Evolutionary conservation across 257 asterid species (phyloP), one percentile per base, ranked within the genome.

Genomic region (Penstemon eatonii): DNA sequence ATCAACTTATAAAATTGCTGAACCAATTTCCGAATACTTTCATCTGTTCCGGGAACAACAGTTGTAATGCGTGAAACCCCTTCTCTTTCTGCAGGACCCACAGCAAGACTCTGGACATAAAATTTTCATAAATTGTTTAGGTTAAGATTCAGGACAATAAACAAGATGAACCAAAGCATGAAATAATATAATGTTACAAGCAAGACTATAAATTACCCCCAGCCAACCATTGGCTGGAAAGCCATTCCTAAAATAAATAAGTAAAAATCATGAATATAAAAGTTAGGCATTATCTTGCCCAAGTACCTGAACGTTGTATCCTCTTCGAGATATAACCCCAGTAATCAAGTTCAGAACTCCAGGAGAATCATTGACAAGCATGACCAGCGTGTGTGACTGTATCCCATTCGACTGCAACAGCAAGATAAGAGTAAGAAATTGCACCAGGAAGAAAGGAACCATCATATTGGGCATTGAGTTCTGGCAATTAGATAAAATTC

Each of bases 11-110:
- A 63, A 63, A 91, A 81, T 61, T 91, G 97, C 72, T 87, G 87
- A 70, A 91, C 87, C 85, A 91, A 78, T 78, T 87, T 87, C 58
- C 77, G 75, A 38, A 91, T 87, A 71, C 85, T 75, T 78, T 84
- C 95, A 78, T 87, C 87, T 46, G 93, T 88, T 59, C 97, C 97
- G 63, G 93, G 96, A 76, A 91, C 88, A 56, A 91, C 97, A 45
- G 97, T 91, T 57, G 95, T 91, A 73, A 91, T 88, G 67, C 96
- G 93, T 55, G 97, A 91, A 72, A 82, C 67, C 47, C 96, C 96
- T 66, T 89, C 93, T 64, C 52, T 71, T 78, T 88, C 97, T 4
- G 96, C 91, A 73, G 90, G 90, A 72, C 97, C 97, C 11, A 85
- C 96, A 69, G 97, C 96, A 65, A 91, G 92, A 84, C 97, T 91